Evolutionary conservation across 164 flowering plant species (phyloP).

Genomic region (Annona cherimola): DNA sequence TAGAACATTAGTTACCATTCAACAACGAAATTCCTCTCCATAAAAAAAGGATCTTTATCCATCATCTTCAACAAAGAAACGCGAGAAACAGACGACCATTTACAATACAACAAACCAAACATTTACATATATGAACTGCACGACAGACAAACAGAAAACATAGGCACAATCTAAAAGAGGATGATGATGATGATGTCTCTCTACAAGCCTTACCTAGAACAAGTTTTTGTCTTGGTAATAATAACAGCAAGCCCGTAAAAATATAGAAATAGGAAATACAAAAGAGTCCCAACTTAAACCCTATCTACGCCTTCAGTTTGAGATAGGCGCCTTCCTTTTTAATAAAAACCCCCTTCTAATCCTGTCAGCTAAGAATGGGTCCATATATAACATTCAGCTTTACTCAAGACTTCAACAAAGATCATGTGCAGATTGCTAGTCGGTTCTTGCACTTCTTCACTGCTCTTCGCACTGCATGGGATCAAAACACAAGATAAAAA

Average conservation of each 20-base stretch:
- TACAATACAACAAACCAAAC: conserved; percentile 29
- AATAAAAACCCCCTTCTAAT: not conserved
- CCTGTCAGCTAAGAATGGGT: not conserved
- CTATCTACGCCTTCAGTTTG: not conserved
- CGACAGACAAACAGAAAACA: conserved; percentile 28
- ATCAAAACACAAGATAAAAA: no score
- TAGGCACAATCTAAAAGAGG: conserved; percentile 8
- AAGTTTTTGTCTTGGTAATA: conserved; percentile 20
- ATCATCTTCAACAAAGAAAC: not conserved
- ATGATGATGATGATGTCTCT: no score
- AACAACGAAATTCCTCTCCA: no score
- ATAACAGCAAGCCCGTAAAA: conserved; percentile 22
- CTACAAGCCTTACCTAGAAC: conserved; percentile 12
- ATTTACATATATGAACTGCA: conserved; percentile 30
- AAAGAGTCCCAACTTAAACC: conserved; percentile 1
- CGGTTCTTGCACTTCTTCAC: conserved; percentile 59
- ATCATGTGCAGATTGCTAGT: not conserved
- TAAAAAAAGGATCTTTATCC: no score
- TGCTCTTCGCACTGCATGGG: conserved; percentile 60
- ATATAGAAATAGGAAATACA: conserved; percentile 7
- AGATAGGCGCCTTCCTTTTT: not conserved
- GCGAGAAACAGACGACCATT: conserved; percentile 5
- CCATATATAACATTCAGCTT: conserved; percentile 11
- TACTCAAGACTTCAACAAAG: not conserved
- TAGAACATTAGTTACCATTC: no score